phyloP scores from a whole-genome alignment of 441 rosid genomes.

The Breynia disticha region DNA sequence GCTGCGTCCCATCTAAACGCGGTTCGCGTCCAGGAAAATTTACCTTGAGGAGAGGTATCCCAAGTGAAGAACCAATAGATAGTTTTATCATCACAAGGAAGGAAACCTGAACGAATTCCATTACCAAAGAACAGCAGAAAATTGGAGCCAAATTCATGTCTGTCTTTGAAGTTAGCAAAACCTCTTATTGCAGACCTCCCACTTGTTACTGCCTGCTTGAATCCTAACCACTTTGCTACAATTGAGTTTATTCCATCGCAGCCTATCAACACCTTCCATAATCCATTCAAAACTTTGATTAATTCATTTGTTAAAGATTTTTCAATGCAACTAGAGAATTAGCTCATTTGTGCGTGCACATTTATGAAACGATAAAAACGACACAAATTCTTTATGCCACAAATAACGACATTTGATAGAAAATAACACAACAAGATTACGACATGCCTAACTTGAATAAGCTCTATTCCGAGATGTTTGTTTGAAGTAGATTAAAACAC shows the following conservation, averaged over 20 bases:
- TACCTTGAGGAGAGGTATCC: conserved; percentile 27
- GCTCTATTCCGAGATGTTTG: too few species aligned
- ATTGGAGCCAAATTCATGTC: conserved; percentile 37
- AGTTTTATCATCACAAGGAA: conserved; percentile 44
- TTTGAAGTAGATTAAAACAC: too few species aligned
- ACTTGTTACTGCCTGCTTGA: conserved; percentile 32
- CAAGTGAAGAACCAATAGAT: conserved; percentile 65
- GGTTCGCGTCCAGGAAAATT: too few species aligned
- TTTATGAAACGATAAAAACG: too few species aligned
- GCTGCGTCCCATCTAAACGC: too few species aligned
- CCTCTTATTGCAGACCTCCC: conserved; percentile 45
- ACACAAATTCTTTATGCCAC: too few species aligned
- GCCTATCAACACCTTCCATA: conserved; percentile 48
- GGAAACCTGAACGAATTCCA: conserved; percentile 47
- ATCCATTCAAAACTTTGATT: neutral
- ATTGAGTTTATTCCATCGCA: conserved; percentile 74
- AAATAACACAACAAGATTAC: too few species aligned
- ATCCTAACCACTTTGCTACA: conserved; percentile 60
- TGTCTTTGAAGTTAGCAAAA: conserved; percentile 24
- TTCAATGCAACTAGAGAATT: too few species aligned
- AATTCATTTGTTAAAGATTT: neutral
- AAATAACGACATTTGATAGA: too few species aligned
- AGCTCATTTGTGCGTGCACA: too few species aligned
- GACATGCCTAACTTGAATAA: too few species aligned
- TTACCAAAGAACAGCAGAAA: conserved; percentile 35